Conservation (phyloP, 2,329 filamentous ascomycete species). For the Diaporthe eres region DNA sequence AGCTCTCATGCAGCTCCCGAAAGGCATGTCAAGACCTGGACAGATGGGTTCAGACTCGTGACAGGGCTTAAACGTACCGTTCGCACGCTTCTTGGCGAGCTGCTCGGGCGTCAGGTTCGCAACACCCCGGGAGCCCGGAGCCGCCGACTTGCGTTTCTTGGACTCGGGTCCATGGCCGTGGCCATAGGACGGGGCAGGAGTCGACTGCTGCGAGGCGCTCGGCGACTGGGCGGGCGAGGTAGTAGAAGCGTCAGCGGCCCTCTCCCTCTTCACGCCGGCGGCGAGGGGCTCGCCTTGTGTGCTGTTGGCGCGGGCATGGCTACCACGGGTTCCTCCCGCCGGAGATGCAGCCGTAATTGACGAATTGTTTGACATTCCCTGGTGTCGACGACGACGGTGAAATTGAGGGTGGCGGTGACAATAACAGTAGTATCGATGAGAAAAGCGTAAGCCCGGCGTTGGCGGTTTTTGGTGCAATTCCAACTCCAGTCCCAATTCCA, state of each 20-base stretch:
- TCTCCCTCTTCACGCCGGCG: conserved; percentile 37
- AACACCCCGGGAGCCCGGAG: conserved; percentile 62
- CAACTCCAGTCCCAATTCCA: not conserved
- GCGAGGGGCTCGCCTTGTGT: conserved; percentile 14
- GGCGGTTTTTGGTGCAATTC: not conserved
- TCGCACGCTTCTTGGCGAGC: conserved; percentile 76
- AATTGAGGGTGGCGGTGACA: not conserved
- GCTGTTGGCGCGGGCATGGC: conserved; percentile 36
- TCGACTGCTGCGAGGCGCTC: conserved; percentile 31
- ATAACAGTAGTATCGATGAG: not conserved
- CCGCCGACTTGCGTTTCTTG: conserved; percentile 63
- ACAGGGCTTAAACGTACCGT: conserved; percentile 58
- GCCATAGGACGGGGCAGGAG: conserved; percentile 31
- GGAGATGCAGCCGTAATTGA: conserved; percentile 40
- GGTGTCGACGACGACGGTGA: not conserved
- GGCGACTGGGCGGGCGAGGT: conserved; percentile 21
- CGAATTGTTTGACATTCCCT: conserved; percentile 36
- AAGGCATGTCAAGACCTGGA: not conserved
- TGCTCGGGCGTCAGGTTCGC: conserved; percentile 81
- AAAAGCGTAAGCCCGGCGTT: not conserved
- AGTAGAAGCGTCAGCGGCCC: conserved; percentile 25
- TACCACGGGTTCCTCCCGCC: conserved; percentile 31
- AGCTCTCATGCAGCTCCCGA: not conserved
- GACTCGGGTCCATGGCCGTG: conserved; percentile 22
- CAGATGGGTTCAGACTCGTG: not conserved